phyloP scores from a whole-genome alignment of 345 rosid genomes.

The Eucalyptus cladocalyx region DNA sequence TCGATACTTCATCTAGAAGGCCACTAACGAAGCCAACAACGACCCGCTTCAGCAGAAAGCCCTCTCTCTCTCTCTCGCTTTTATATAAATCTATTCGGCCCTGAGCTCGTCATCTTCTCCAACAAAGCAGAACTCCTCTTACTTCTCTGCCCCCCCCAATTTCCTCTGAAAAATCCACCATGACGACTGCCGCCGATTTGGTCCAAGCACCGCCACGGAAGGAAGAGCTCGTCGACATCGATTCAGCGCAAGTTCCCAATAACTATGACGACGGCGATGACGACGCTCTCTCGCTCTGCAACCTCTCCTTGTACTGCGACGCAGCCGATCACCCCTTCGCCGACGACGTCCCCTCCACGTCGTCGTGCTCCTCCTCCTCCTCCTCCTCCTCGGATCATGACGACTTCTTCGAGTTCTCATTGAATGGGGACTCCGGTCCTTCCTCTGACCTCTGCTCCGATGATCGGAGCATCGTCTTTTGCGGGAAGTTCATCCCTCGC shows the following conservation, averaged over 20 bases:
- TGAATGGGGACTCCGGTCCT: background rate
- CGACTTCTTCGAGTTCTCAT: background rate
- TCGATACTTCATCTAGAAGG: background rate
- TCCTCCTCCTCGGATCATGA: background rate
- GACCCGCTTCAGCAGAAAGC: background rate
- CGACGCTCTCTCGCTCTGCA: constrained; percentile 2
- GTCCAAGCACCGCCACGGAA: background rate
- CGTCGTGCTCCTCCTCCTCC: background rate
- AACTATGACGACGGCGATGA: background rate
- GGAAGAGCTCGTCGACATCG: background rate
- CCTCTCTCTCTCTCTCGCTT: background rate
- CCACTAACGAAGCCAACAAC: background rate
- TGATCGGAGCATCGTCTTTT: background rate
- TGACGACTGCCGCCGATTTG: background rate
- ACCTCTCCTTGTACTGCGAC: background rate
- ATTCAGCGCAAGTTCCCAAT: background rate
- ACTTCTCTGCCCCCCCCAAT: background rate
- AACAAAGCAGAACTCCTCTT: background rate
- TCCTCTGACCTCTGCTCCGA: background rate
- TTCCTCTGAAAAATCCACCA: background rate
- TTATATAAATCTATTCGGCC: background rate
- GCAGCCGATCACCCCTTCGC: background rate
- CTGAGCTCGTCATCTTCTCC: background rate
- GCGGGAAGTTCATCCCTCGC: constrained; percentile 1
- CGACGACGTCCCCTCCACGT: background rate